phyloP scores from a whole-genome alignment of 177 flowering plant species.

The Vitis hybrid region DNA sequence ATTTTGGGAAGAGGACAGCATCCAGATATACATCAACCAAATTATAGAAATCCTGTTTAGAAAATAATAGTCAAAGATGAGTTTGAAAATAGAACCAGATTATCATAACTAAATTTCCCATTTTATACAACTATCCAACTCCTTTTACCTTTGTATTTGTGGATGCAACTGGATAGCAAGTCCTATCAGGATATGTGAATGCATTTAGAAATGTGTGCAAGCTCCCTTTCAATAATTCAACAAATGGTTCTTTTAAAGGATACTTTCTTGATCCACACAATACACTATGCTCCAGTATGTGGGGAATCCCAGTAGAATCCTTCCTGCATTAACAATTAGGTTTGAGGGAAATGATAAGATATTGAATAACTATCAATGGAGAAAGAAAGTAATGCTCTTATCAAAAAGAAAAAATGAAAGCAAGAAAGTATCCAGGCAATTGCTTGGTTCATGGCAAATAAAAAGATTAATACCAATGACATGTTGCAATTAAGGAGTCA shows the following conservation, averaged over 20 bases:
- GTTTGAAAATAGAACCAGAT: too few relatives aligned
- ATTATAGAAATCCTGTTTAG: constrained; percentile 90
- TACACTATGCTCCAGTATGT: constrained; percentile 96
- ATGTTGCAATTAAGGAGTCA: too few relatives aligned
- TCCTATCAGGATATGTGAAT: constrained; percentile 97
- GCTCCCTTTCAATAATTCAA: constrained; percentile 93
- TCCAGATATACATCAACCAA: constrained; percentile 95
- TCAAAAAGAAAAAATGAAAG: neutral
- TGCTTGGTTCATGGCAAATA: too few relatives aligned
- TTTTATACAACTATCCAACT: neutral
- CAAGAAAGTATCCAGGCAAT: too few relatives aligned
- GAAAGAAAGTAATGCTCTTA: neutral
- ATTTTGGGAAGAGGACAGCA: constrained; percentile 97
- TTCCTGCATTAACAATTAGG: constrained; percentile 54
- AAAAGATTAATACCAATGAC: too few relatives aligned
- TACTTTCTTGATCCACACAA: constrained; percentile 97
- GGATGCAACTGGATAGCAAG: constrained; percentile 99
- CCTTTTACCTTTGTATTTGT: constrained; percentile 84
- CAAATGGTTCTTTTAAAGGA: constrained; percentile 97
- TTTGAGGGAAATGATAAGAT: neutral
- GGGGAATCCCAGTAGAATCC: constrained; percentile 97
- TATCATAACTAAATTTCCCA: neutral
- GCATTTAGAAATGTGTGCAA: constrained; percentile 94
- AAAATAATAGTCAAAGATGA: constrained; percentile 7
- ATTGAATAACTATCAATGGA: neutral